Evolutionary conservation across 805 yeast species (phyloP), one percentile per base, ranked within the genome.

Genomic region (Crinitomyces ghanaensis): DNA sequence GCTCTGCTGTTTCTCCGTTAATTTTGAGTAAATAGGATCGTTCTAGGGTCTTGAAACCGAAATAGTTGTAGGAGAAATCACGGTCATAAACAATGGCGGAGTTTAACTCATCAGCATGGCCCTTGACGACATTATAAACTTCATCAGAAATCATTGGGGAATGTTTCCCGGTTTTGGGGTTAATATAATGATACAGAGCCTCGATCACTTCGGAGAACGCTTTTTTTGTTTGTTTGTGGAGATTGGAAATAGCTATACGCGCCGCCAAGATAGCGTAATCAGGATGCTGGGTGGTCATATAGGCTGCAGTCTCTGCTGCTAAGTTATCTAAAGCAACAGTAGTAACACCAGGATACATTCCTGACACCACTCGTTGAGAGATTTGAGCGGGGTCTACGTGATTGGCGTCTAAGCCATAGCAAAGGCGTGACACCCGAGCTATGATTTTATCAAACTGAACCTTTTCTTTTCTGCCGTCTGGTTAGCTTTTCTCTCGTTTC

Each of bases 221-320:
- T 59, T 81, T 80, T 40, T 84, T 80, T 34, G 96, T 86, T 62
- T 85, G 94, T 62, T 86, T 86, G 65, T 88, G 96, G 53, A 91
- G 68, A 57, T 84, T 84, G 26, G 95, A 82, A 35, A 91, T 77
- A 14, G 97, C 96, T 40, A 88, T 79, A 63, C 98, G 77, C 22
- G 97, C 96, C 35, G 96, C 96, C 48, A 85, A 68, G 27, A 77
- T 74, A 18, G 96, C 95, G 50, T 88, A 86, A 62, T 91, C 97
- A n/a, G 97, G 97, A 58, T 88, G 97, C 42, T 82, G 72, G 8
- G 97, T 88, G 38, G 96, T 85, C 95, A 91, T 83, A 54, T 79
- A 81, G 27, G 97, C 97, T 37, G 95, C 93, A 23, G 95, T 85
- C 61, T 91, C 98, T 28, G 97, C 96, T 31, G 97, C 86, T 29